These are phyloP conservation scores for Kodamaea leandrae DNA, from an alignment of 805 yeast genomes.

Conservation along the genomic window DNA sequence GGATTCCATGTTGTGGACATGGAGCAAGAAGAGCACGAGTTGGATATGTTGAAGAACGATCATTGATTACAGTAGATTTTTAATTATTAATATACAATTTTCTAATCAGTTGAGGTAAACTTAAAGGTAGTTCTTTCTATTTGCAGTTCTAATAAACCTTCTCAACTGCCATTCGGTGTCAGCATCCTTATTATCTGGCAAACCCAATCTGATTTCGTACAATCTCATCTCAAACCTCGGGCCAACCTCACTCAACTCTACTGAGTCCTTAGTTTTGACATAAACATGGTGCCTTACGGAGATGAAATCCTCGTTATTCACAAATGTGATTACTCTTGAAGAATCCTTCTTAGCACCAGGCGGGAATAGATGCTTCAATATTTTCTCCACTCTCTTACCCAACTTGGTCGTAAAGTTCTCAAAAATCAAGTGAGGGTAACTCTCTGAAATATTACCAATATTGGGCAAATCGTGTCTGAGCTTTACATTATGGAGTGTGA, in stretches of 20 bases:
- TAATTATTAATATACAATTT: slow-evolving; percentile 7
- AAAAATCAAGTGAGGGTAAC: slow-evolving; percentile 89
- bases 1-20: slow-evolving; percentile 2
- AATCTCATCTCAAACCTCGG: slow-evolving; percentile 98
- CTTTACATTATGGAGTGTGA: slow-evolving; percentile 91
- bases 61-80: neutral
- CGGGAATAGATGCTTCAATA: slow-evolving; percentile 87
- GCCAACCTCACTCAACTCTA: slow-evolving; percentile 93
- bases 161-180: slow-evolving; percentile 97
- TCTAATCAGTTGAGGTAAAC: neutral
- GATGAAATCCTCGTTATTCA: slow-evolving; percentile 86
- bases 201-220: slow-evolving; percentile 84
- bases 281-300: slow-evolving; percentile 94
- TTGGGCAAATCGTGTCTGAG: slow-evolving; percentile 87
- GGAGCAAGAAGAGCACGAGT: slow-evolving; percentile 5
- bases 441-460: slow-evolving; percentile 85
- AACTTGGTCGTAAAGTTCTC: slow-evolving; percentile 80
- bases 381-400: slow-evolving; percentile 77
- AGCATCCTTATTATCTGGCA: slow-evolving; percentile 92
- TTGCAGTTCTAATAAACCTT: slow-evolving; percentile 92
- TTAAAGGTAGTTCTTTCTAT: slow-evolving; percentile 80
- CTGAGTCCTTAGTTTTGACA: slow-evolving; percentile 82
- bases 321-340: slow-evolving; percentile 89
- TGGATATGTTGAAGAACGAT: slow-evolving; percentile 3
- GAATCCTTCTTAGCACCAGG: slow-evolving; percentile 93